phyloP scores from a whole-genome alignment of 768 basidiomycete genomes.

The Gyrodon lividus region DNA sequence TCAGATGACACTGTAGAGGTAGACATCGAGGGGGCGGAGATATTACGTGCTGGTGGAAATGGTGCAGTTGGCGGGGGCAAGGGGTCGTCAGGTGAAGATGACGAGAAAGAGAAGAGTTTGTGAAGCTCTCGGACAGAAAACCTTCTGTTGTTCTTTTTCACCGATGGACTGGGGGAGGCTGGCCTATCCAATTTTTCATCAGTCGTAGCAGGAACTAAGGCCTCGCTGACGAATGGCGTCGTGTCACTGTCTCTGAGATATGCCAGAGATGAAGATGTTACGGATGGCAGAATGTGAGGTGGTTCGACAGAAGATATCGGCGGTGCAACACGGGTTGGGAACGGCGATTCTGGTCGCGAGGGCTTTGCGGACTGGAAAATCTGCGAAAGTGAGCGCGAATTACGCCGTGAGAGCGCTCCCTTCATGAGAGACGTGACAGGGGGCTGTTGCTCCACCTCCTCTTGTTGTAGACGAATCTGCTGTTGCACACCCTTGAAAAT shows the following conservation, averaged over 20 bases:
- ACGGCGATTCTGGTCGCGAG: constrained; percentile 29
- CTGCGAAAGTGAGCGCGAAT: constrained; percentile 34
- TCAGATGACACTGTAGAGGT: constrained; percentile 13
- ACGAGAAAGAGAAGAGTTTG: constrained; percentile 31
- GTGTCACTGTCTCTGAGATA: constrained; percentile 24
- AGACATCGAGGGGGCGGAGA: constrained; percentile 9
- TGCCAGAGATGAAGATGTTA: constrained; percentile 10
- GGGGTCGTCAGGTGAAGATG: constrained; percentile 17
- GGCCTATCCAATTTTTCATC: constrained; percentile 22
- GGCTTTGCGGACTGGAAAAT: constrained; percentile 22
- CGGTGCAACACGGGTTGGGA: constrained; percentile 22
- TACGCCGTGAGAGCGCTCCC: constrained; percentile 24
- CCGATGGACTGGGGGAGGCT: constrained; percentile 36
- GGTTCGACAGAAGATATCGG: constrained; percentile 22
- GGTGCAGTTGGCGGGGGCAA: constrained; percentile 2
- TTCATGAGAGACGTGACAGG: constrained; percentile 22
- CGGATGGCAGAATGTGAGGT: not conserved
- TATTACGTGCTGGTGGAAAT: not conserved
- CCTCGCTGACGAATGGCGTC: constrained; percentile 18
- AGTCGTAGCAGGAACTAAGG: constrained; percentile 7
- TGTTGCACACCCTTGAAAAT: constrained; percentile 28
- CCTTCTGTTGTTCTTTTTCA: constrained; percentile 27
- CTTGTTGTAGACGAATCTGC: constrained; percentile 17
- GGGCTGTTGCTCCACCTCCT: constrained; percentile 11
- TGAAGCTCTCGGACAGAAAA: constrained; percentile 40